Conservation (phyloP, 2,329 filamentous ascomycete genomes). For the Cordyceps fumosorosea region DNA sequence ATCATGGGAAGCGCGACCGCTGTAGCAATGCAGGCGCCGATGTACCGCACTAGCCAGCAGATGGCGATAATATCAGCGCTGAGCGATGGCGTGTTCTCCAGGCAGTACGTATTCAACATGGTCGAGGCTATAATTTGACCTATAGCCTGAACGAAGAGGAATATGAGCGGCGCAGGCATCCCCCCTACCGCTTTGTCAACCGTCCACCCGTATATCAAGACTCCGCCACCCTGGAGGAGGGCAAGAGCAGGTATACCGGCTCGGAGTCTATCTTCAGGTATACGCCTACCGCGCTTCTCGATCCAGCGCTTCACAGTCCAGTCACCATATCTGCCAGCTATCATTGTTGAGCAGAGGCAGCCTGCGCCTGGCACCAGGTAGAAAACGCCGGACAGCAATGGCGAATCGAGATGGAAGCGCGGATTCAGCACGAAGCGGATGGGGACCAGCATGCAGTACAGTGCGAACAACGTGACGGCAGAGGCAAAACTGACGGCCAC, state of each 20-base stretch:
- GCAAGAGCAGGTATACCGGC: constrained; percentile 52
- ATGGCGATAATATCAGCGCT: constrained; percentile 71
- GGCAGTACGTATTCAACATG: constrained; percentile 70
- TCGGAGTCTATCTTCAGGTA: constrained; percentile 63
- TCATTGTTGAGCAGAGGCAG: constrained; percentile 61
- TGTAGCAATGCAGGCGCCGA: constrained; percentile 65
- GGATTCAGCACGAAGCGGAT: constrained; percentile 71
- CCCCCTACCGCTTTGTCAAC: constrained; percentile 44
- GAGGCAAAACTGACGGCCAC: constrained; percentile 52
- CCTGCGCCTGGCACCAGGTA: constrained; percentile 68
- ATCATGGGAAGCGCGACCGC: constrained; percentile 68
- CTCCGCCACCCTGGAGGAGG: constrained; percentile 51
- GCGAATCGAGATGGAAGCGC: constrained; percentile 60
- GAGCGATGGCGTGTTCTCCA: constrained; percentile 68
- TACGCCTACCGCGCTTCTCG: constrained; percentile 49
- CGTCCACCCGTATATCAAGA: constrained; percentile 56
- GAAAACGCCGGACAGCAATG: constrained; percentile 63
- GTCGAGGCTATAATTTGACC: constrained; percentile 72
- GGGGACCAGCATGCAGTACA: constrained; percentile 53
- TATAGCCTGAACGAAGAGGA: constrained; percentile 69
- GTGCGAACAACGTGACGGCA: constrained; percentile 65
- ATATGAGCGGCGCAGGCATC: constrained; percentile 57
- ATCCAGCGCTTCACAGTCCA: constrained; percentile 60
- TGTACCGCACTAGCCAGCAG: constrained; percentile 72
- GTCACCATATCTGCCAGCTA: constrained; percentile 68